Evolutionary conservation across 2,329 filamentous ascomycete species (phyloP).

Genomic region (Phialocephala sp.): DNA sequence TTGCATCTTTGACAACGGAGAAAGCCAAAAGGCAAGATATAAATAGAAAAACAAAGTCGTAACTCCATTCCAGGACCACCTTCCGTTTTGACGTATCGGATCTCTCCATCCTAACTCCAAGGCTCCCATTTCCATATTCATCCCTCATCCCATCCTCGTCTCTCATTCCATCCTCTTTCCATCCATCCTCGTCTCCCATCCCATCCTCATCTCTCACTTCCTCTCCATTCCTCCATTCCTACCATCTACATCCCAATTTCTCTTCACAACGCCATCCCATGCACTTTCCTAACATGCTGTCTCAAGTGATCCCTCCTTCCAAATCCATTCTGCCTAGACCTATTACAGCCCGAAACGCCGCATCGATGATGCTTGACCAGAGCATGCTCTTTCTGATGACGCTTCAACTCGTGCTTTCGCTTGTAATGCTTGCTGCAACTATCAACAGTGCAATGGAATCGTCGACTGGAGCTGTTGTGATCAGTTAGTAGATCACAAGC

Average conservation of each 20-base stretch:
- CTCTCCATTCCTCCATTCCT: not conserved
- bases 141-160: too few relatives aligned
- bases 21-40: too few relatives aligned
- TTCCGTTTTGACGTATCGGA: too few relatives aligned
- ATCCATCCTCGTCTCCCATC: not conserved
- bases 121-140: too few relatives aligned
- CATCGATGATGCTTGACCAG: not conserved
- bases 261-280: not conserved
- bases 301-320: slow-evolving; percentile 18
- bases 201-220: not conserved
- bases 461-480: not conserved
- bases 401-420: slow-evolving; percentile 13
- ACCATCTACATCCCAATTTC: not conserved
- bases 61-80: too few relatives aligned
- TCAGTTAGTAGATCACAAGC: not conserved
- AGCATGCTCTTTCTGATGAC: slow-evolving; percentile 18
- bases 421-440: slow-evolving; percentile 13
- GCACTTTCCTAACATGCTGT: slow-evolving; percentile 20
- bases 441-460: not conserved
- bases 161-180: too few relatives aligned
- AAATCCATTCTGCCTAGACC: slow-evolving; percentile 17
- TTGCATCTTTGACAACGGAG: too few relatives aligned
- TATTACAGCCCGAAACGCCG: slow-evolving; percentile 3
- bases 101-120: too few relatives aligned
- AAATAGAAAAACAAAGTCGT: too few relatives aligned